phyloP scores from a whole-genome alignment of 1,284 basidiomycete species.

The Uromyces viciae-fabae region DNA sequence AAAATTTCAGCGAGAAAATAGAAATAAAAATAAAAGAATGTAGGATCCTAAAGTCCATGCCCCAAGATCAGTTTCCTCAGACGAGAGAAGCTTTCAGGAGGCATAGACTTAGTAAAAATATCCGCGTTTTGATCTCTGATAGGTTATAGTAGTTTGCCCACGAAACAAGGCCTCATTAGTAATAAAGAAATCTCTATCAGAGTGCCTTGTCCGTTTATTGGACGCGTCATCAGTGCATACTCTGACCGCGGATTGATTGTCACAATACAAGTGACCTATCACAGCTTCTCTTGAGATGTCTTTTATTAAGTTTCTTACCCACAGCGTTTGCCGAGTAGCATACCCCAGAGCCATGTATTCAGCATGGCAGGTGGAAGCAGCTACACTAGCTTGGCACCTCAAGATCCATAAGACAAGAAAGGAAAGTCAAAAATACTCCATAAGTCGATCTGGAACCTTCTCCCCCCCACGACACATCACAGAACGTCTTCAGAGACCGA shows the following conservation, averaged over 20 bases:
- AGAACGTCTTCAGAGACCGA: background rate
- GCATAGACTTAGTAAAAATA: background rate
- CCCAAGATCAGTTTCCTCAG: too few relatives aligned
- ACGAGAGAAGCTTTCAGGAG: too few relatives aligned
- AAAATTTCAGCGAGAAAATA: too few relatives aligned
- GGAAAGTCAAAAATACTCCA: background rate
- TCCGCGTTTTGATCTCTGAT: background rate
- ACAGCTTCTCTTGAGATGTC: background rate
- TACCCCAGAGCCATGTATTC: background rate
- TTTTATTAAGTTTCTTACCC: background rate
- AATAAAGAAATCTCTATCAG: background rate
- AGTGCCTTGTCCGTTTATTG: constrained; percentile 1
- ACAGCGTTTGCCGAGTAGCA: background rate
- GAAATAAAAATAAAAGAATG: too few relatives aligned
- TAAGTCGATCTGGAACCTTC: background rate
- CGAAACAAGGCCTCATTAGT: background rate
- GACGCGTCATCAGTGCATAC: background rate
- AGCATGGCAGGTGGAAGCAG: background rate
- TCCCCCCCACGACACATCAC: constrained; percentile 3
- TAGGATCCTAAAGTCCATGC: too few relatives aligned
- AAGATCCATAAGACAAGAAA: background rate
- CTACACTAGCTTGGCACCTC: background rate
- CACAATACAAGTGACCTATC: background rate
- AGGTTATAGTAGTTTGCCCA: background rate
- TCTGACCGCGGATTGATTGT: background rate